A percentile compares a stretch with the other conserved stretches of the same genome.
These are phyloP conservation scores for Gonium pectorale DNA, from an alignment of 139 green algal species.

Conservation along the genomic window DNA sequence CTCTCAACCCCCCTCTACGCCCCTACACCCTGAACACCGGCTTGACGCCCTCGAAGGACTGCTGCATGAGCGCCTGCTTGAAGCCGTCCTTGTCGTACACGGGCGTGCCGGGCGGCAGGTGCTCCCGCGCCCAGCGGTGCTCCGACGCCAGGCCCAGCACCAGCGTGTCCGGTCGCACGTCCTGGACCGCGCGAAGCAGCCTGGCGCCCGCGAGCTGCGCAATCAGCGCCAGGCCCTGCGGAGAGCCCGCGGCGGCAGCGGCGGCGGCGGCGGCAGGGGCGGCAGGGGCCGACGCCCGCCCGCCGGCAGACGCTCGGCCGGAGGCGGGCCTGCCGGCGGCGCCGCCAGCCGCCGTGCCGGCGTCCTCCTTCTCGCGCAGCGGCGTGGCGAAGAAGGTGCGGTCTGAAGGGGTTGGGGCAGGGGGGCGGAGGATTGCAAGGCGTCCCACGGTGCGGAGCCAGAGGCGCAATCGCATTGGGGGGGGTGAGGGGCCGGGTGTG, in stretches of 20 bases:
- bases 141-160: not conserved
- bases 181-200: not conserved
- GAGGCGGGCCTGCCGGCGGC: too few relatives aligned
- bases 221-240: constrained; percentile 25
- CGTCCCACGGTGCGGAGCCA: too few relatives aligned
- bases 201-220: constrained; percentile 15
- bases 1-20: not conserved
- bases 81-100: constrained; percentile 43
- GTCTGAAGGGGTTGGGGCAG: not conserved
- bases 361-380: constrained; percentile 2
- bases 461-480: too few relatives aligned
- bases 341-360: not conserved
- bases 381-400: constrained; percentile 15
- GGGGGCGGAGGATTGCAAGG: too few relatives aligned
- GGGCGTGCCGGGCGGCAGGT: not conserved
- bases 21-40: constrained; percentile 16
- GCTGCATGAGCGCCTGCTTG: constrained; percentile 20
- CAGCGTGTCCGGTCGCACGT: not conserved
- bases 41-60: constrained; percentile 15
- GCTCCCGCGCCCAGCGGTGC: constrained; percentile 5
- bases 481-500: too few relatives aligned
- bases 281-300: too few relatives aligned
- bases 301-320: too few relatives aligned
- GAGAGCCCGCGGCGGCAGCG: not conserved
- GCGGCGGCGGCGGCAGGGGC: not conserved